These are phyloP conservation scores for Curvularia sp. DNA, from an alignment of 2,329 filamentous ascomycete species.

Conservation along the genomic window DNA sequence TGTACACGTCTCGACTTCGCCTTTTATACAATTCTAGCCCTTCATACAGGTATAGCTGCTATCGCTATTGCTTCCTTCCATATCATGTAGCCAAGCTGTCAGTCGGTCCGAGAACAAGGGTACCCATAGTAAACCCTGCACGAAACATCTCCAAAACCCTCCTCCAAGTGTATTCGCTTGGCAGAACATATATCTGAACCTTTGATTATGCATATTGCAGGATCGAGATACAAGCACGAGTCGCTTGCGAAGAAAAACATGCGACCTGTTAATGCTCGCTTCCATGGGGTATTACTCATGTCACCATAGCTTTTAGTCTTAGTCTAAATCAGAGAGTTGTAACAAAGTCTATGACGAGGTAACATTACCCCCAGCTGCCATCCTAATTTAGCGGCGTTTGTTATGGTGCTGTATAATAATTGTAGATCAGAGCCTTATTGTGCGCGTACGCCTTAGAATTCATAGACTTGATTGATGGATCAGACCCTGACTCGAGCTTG, in stretches of 20 bases:
- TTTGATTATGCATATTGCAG: constrained; percentile 7
- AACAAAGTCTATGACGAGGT: neutral
- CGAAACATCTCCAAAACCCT: constrained; percentile 8
- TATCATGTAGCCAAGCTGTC: neutral
- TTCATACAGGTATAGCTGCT: neutral
- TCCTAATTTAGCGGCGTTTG: neutral
- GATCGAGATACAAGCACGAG: constrained; percentile 1
- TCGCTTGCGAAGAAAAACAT: neutral
- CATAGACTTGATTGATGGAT: neutral
- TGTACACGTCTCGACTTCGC: neutral
- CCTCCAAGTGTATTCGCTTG: constrained; percentile 7
- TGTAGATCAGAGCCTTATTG: neutral
- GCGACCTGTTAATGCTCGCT: neutral
- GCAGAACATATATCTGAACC: constrained; percentile 4
- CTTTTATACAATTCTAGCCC: neutral
- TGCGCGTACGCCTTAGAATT: neutral
- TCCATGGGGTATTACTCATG: neutral
- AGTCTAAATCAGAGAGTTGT: neutral
- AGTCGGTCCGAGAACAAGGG: neutral
- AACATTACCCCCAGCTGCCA: neutral
- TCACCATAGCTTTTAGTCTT: neutral
- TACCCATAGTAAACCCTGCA: constrained; percentile 5
- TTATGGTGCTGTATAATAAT: neutral
- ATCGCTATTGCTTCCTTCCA: neutral
- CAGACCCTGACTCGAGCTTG: neutral